Evolutionary conservation across 441 rosid species (phyloP).

Genomic region (Populus trichocarpa): DNA sequence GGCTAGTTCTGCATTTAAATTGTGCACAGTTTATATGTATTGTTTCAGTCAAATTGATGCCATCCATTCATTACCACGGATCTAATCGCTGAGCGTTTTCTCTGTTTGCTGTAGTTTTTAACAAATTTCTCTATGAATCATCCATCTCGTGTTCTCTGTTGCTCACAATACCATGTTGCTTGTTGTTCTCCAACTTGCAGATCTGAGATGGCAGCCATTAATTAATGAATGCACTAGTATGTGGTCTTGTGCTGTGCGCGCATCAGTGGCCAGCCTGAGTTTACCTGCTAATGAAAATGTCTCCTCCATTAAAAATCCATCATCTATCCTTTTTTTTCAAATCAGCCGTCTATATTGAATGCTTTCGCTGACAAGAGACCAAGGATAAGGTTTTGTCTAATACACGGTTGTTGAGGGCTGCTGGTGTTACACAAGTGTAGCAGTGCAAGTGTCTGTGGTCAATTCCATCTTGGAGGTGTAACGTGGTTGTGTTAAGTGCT

Average conservation of each 20-base stretch:
- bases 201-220: background rate
- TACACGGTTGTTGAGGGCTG: background rate
- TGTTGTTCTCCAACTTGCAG: background rate
- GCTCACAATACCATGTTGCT: background rate
- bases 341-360: background rate
- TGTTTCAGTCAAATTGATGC: background rate
- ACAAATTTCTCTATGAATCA: background rate
- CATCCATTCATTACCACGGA: background rate
- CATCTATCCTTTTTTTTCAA: background rate
- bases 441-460: background rate
- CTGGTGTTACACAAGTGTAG: background rate
- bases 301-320: background rate
- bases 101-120: background rate
- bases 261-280: too few species aligned
- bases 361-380: background rate
- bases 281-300: too few species aligned
- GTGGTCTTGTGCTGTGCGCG: too few species aligned
- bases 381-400: background rate
- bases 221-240: background rate
- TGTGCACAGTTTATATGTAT: background rate
- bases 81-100: background rate
- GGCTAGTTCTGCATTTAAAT: constrained; percentile 6
- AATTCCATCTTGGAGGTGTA: background rate
- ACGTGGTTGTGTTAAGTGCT: background rate
- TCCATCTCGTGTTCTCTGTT: background rate